A percentile compares a stretch with the other conserved stretches of the same genome.
These are phyloP conservation scores for Cercospora berteroae DNA, from an alignment of 2,329 filamentous ascomycete species.

Conservation along the genomic window DNA sequence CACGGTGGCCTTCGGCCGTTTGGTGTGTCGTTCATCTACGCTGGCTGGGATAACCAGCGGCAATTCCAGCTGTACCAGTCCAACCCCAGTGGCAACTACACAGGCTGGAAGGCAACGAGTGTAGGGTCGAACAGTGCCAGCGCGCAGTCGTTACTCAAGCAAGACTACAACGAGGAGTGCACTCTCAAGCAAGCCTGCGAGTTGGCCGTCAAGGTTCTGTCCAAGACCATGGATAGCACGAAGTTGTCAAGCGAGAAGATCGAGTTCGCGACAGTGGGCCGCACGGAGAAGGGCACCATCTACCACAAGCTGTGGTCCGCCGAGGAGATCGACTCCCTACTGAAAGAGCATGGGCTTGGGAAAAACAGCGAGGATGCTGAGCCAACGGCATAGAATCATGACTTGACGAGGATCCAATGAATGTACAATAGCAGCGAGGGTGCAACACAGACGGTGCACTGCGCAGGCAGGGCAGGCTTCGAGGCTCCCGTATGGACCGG, in stretches of 20 bases:
- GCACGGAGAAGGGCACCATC: conserved; percentile 91
- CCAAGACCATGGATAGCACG: conserved; percentile 99
- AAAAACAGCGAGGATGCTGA: conserved; percentile 67
- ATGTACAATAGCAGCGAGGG: conserved; percentile 6
- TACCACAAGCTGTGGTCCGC: conserved; percentile 97
- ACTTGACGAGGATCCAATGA: conserved; percentile 1
- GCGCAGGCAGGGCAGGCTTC: background rate
- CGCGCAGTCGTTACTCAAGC: conserved; percentile 94
- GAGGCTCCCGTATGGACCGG: background rate
- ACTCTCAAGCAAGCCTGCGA: conserved; percentile 93
- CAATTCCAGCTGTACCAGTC: conserved; percentile 99
- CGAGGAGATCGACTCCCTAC: conserved; percentile 88
- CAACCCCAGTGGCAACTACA: conserved; percentile 98
- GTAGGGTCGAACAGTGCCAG: conserved; percentile 98
- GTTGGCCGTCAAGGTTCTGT: conserved; percentile 96
- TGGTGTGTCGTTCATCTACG: conserved; percentile 99
- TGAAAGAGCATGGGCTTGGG: conserved; percentile 93
- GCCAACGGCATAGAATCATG: conserved; percentile 16
- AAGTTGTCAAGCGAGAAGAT: conserved; percentile 99
- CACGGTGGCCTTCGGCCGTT: conserved; percentile 97
- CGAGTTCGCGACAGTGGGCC: conserved; percentile 96
- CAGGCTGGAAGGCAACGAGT: conserved; percentile 98
- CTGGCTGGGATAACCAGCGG: conserved; percentile 91
- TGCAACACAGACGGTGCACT: background rate
- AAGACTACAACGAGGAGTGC: conserved; percentile 99